phyloP scores from a whole-genome alignment of 345 rosid species.

The Acer campestre region DNA sequence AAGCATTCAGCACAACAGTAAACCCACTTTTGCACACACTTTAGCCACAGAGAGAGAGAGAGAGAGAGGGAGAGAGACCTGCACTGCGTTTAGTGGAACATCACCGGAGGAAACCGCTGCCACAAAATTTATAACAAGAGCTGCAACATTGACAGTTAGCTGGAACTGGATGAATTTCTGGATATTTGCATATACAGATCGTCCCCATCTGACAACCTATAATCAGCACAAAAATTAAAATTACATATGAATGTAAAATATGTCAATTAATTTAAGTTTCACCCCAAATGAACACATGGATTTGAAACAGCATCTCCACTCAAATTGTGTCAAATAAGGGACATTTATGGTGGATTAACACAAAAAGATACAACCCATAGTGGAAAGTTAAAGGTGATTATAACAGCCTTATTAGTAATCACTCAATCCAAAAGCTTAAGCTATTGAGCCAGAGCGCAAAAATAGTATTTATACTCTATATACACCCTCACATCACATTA shows the following conservation, averaged over 20 bases:
- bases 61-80: constrained; percentile 46
- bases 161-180: constrained; percentile 99
- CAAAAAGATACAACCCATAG: background rate
- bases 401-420: background rate
- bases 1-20: constrained; percentile 2
- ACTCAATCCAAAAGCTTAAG: too few species aligned
- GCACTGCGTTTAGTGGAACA: constrained; percentile 96
- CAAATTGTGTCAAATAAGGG: background rate
- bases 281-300: background rate
- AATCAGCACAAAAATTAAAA: constrained; percentile 16
- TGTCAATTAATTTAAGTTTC: background rate
- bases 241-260: too few species aligned
- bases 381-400: background rate
- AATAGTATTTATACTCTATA: too few species aligned
- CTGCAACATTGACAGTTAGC: constrained; percentile 95
- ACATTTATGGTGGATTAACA: background rate
- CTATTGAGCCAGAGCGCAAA: too few species aligned
- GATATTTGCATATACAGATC: constrained; percentile 97
- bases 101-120: constrained; percentile 94
- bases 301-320: background rate
- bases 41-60: background rate
- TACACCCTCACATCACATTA: too few species aligned
- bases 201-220: constrained; percentile 98
- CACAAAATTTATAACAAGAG: constrained; percentile 88
- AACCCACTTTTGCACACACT: background rate